Conservation (phyloP, 306 rosid species). For the Prunus armeniaca region DNA sequence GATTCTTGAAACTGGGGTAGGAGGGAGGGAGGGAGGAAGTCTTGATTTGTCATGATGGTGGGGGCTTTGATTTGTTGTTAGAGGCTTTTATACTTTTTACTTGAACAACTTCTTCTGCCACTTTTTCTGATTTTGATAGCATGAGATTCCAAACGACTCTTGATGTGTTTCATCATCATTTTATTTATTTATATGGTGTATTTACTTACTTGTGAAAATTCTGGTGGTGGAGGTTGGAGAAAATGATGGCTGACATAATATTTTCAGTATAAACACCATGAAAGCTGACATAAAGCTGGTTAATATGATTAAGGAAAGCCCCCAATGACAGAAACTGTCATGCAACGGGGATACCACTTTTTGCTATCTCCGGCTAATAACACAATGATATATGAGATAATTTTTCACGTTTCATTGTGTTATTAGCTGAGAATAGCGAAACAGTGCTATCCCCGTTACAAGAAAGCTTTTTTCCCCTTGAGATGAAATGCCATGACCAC, state of each 20-base stretch:
- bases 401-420: no score
- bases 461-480: background rate
- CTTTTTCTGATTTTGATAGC: slow-evolving; percentile 24
- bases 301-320: slow-evolving; percentile 27
- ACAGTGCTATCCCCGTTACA: no score
- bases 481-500: slow-evolving; percentile 29
- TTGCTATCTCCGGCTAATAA: no score
- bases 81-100: background rate
- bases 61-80: slow-evolving; percentile 14
- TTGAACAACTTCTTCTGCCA: slow-evolving; percentile 3
- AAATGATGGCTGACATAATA: slow-evolving; percentile 46
- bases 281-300: slow-evolving; percentile 36
- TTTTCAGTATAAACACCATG: slow-evolving; percentile 28
- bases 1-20: slow-evolving; percentile 21
- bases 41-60: slow-evolving; percentile 33
- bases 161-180: slow-evolving; percentile 14
- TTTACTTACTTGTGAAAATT: background rate
- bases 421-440: no score
- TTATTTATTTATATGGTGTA: background rate
- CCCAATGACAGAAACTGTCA: background rate
- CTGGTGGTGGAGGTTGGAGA: slow-evolving; percentile 31
- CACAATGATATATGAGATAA: no score
- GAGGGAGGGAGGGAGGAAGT: slow-evolving; percentile 12
- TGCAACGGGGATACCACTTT: no score
- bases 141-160: slow-evolving; percentile 30